A percentile compares a stretch with the other conserved stretches of the same genome.
Evolutionary conservation across 163 green algal genomes (phyloP).

Genomic region (Dunaliella salina): DNA sequence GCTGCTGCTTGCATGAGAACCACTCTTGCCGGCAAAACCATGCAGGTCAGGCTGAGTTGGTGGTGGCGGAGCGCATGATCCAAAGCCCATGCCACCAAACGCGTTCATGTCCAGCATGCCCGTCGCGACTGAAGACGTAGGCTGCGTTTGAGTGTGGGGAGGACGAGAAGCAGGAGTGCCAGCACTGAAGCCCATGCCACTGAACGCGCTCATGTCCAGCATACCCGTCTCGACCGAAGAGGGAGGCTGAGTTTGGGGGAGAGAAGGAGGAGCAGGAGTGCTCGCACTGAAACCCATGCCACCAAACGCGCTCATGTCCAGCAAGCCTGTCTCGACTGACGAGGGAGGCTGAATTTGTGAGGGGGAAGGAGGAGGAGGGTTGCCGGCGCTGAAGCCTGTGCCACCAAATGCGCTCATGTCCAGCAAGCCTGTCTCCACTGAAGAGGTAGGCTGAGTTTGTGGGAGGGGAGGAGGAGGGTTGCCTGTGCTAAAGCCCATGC

Average conservation of each 20-base stretch:
- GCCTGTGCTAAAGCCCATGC: conserved; percentile 2
- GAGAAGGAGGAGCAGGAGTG: neutral
- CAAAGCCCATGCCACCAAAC: neutral
- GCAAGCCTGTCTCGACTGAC: conserved; percentile 13
- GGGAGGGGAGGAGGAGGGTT: neutral
- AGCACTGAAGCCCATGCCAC: conserved; percentile 11
- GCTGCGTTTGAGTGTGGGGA: too few relatives aligned
- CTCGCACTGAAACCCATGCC: neutral
- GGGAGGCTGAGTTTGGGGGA: too few relatives aligned
- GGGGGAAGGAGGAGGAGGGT: too few relatives aligned
- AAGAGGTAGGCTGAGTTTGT: neutral
- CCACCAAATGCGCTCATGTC: conserved; percentile 38
- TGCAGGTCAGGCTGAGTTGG: too few relatives aligned
- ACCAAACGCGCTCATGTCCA: conserved; percentile 27
- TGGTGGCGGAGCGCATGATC: neutral
- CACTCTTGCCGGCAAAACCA: too few relatives aligned
- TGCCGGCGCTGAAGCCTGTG: too few relatives aligned
- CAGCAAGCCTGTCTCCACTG: conserved; percentile 22
- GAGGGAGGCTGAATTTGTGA: neutral
- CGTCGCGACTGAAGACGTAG: neutral
- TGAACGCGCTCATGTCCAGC: conserved; percentile 41
- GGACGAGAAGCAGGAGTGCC: too few relatives aligned
- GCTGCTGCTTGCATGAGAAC: too few relatives aligned
- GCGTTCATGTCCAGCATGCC: conserved; percentile 38
- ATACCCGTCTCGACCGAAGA: conserved; percentile 12